phyloP scores from a whole-genome alignment of 192 early-diverging fungal species.

The Entomortierella parvispora region DNA sequence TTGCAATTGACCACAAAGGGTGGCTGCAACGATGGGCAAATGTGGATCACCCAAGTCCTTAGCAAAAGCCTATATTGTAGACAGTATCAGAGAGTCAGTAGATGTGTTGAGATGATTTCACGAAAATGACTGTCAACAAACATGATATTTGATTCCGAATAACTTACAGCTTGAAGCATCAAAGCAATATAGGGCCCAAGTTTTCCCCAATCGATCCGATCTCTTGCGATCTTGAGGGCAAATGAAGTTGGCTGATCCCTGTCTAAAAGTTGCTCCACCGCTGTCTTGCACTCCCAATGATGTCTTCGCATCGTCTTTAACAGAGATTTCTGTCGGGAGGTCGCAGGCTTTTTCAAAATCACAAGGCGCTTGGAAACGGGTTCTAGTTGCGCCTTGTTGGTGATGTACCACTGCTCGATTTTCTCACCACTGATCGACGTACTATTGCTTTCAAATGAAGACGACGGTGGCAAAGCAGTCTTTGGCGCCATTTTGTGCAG shows the following conservation, averaged over 20 bases:
- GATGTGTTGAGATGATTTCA: background rate
- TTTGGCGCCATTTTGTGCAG: background rate
- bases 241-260: constrained; percentile 15
- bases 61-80: constrained; percentile 31
- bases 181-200: constrained; percentile 28
- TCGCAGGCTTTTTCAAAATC: constrained; percentile 23
- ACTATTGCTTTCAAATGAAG: constrained; percentile 4
- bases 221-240: constrained; percentile 22
- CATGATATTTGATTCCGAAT: background rate
- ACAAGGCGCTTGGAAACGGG: constrained; percentile 17
- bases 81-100: background rate
- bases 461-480: background rate
- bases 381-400: constrained; percentile 31
- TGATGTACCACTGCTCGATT: constrained; percentile 46
- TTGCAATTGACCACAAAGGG: constrained; percentile 23
- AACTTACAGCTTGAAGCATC: constrained; percentile 47
- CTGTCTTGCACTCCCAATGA: constrained; percentile 32
- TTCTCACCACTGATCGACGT: constrained; percentile 10
- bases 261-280: constrained; percentile 16
- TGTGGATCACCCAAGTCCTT: constrained; percentile 23
- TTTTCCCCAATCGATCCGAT: constrained; percentile 32
- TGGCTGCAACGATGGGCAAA: constrained; percentile 19
- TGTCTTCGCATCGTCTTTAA: constrained; percentile 45
- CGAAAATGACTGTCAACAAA: background rate
- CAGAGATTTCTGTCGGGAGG: constrained; percentile 23